phyloP scores from a whole-genome alignment of 1,284 basidiomycete genomes.

The Boletus mariae region DNA sequence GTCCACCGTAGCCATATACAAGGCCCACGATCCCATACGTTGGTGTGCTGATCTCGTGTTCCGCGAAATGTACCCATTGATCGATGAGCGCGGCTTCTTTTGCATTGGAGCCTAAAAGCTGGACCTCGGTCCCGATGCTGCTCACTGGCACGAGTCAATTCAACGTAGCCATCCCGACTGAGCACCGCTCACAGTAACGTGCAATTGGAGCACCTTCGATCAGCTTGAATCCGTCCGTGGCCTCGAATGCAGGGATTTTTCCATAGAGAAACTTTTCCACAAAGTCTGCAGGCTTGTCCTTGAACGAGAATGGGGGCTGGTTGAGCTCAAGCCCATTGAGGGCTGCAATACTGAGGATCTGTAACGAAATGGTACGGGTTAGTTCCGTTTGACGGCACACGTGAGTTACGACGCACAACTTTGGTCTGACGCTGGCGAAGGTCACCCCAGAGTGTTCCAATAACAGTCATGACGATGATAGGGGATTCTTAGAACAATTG shows the following conservation, averaged over 20 bases:
- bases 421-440: background rate
- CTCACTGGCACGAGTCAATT: background rate
- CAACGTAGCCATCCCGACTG: no score
- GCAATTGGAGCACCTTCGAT: slow-evolving; percentile 55
- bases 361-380: background rate
- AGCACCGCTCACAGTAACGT: slow-evolving; percentile 48
- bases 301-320: slow-evolving; percentile 11
- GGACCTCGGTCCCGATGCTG: slow-evolving; percentile 11
- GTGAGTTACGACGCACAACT: background rate
- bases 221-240: slow-evolving; percentile 47
- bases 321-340: slow-evolving; percentile 14
- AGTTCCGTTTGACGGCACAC: background rate
- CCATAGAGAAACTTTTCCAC: slow-evolving; percentile 44
- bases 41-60: background rate
- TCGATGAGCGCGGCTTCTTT: background rate
- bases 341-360: background rate
- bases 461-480: background rate
- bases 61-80: slow-evolving; percentile 1
- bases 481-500: background rate
- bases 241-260: slow-evolving; percentile 54
- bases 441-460: background rate
- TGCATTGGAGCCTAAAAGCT: background rate
- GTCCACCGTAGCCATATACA: background rate
- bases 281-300: slow-evolving; percentile 41
- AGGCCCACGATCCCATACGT: no score